Evolutionary conservation across 208 protist species (phyloP).

Genomic region (Angomonas desouzai): DNA sequence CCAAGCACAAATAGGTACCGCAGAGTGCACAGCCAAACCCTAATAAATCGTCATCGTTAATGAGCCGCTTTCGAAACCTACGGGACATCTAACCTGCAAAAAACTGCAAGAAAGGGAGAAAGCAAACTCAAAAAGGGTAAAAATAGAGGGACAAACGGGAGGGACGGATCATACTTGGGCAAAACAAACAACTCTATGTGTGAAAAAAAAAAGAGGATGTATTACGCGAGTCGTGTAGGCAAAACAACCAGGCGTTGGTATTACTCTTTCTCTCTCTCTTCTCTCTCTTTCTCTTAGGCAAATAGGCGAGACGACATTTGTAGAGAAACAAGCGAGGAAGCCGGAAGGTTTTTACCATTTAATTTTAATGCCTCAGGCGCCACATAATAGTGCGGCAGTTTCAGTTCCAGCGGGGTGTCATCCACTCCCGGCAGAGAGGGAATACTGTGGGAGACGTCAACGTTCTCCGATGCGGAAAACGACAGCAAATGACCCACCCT

Average conservation of each 20-base stretch:
- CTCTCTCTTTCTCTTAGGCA: too few relatives aligned
- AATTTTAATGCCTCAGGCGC: slow-evolving; percentile 42
- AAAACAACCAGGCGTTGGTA: slow-evolving; percentile 6
- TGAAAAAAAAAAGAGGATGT: background rate
- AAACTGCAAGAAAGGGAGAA: background rate
- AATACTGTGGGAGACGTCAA: slow-evolving; percentile 21
- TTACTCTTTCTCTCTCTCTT: background rate
- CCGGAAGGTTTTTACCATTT: slow-evolving; percentile 53
- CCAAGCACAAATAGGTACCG: slow-evolving; percentile 58
- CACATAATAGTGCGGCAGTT: slow-evolving; percentile 40
- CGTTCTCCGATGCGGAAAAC: slow-evolving; percentile 20
- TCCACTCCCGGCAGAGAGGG: slow-evolving; percentile 26
- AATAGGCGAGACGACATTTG: slow-evolving; percentile 77
- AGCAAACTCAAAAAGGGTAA: background rate
- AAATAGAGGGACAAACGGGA: background rate
- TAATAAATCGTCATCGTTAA: slow-evolving; percentile 23
- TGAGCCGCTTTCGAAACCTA: slow-evolving; percentile 35
- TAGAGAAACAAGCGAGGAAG: slow-evolving; percentile 33
- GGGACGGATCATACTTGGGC: background rate
- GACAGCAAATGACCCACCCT: slow-evolving; percentile 60
- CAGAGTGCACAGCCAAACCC: slow-evolving; percentile 75
- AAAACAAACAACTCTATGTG: background rate
- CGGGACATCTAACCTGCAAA: slow-evolving; percentile 26
- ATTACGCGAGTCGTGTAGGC: too few relatives aligned
- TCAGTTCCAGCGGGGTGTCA: slow-evolving; percentile 23